Base-by-base conservation (phyloP, 1,284 basidiomycete genomes). In the Rhodotorula sp. region DNA sequence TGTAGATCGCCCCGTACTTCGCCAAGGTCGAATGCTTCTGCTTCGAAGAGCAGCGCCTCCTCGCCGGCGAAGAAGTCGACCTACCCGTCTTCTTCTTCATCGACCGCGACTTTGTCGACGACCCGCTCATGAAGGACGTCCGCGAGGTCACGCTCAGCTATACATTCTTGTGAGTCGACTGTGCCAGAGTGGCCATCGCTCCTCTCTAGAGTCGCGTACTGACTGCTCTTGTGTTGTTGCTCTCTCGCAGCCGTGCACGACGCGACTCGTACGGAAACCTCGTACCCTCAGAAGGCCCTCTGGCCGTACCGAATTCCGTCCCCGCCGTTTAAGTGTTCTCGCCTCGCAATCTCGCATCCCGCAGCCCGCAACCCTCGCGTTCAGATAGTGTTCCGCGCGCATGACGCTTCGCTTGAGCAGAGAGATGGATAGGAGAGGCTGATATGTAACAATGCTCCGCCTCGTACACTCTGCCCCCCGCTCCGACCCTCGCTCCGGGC, bases 11-110 rank as follows among this genome's bases (percentile, higher is more conserved):
- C 10, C 94, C 95, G 0, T 99, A 98, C 81, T 99, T 99, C 79
- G 92, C 94, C 67, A 99, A 99, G 83, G 94, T 99, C 13, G 96
- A 99, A 81, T 99, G 96, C 77, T 99, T 99, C 84, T 99, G 96
- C 82, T 99, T 99, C 77, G 96, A 99, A 81, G 96, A 99, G 80
- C 96, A 99, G 81, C 91, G 90, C 77, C 86, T 99, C 27, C 83
- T 97, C 30, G 94, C 95, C 0, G 90, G 90, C 30, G 96, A 99
- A 82, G 94, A 98, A 81, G 92, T 99, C 27, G 96, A 99, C 81
- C 90, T 99, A 85, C 96, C 96, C 24, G 85, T 99, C 36, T 87
- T 99, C 73, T 99, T 99, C 84, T 99, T 99, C 83, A 95, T 99
- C 75, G 96, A 99, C 83, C 89, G 91, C 70, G 96, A 99, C 78